Evolutionary conservation across 2,329 filamentous ascomycete species (phyloP), one percentile per base, ranked within the genome.

Genomic region (Epichloe glyceriae): DNA sequence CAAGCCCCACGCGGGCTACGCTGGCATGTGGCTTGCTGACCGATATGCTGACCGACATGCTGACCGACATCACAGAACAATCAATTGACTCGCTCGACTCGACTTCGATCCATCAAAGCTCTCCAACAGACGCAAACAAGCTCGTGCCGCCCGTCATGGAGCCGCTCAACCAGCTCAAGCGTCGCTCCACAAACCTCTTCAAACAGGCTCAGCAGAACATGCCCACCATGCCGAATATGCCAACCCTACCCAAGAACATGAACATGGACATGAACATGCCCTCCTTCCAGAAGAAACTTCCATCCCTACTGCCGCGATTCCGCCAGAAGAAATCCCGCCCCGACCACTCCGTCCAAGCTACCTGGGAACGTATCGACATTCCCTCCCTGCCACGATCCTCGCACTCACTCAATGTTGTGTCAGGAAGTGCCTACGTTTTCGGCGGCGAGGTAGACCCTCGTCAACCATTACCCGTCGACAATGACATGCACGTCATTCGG

Each of bases 391-490:
- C 80, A 39, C 82, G 86, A 50, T 91, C 87, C 1, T 89, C 86
- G 0, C 87, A 93, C 61, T 76, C 79, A 3, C 64, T 89, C 57
- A 76, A 86, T 42, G 74, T 83, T 44, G 63, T 83, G 45, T 69
- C 69, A 35, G 69, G 73, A 26, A 69, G 69, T 39, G 75, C 76
- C 41, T 84, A 80, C 64, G 73, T 94, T 59, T 94, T 89, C 61
- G 88, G 88, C 53, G 88, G 88, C 57, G 87, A 93, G 64, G 66
- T 82, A 52, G 68, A 72, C 44, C 75, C 84, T 3, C 74, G 81
- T 46, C 70, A 86, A 10, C 30, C 30, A 30, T 30, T 30, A 60
- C 83, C 84, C 6, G 75, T 83, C 51, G 85, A 89, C 67, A 87
- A 88, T 61, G 73, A 81, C 57, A 75, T 93, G 64, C 83, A 89